Evolutionary conservation across 2,329 filamentous ascomycete genomes (phyloP), one percentile per base, ranked within the genome.

Genomic region (Pyrenophora graminea): DNA sequence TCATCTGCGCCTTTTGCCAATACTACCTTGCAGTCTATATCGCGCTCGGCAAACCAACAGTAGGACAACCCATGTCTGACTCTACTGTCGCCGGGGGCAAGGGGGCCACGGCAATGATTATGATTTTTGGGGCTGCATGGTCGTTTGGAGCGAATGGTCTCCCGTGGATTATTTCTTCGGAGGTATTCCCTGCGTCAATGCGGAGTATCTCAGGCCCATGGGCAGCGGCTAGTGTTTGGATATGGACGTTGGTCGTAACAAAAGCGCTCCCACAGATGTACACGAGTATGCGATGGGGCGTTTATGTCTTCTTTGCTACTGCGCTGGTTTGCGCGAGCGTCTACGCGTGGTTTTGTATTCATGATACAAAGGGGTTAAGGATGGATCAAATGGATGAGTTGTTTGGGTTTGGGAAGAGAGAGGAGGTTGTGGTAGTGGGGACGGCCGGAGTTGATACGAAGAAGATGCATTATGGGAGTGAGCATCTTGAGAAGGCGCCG

Each of bases 111-210:
- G 71, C 72, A 2, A 69, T 72, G 47, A 74, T 76, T 30, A 74
- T 74, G 72, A 69, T 76, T 7, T 76, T 75, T 34, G 72, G 69
- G 9, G 70, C 48, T 10, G 61, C 61, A 1, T 76, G 72, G 73
- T 71, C 66, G 7, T 72, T 75, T 34, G 72, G 74, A 33, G 66
- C 70, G 1, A 76, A 76, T 39, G 74, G 74, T 2, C 55, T 76
- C 0, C 74, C 74, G 0, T 77, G 74, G 73, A 76, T 77, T 53
- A 72, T 77, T n/a, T 74, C 71, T 1, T 67, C 74, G 2, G 75
- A 77, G 55, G 77, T 77, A 19, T 77, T 77, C 56, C 74, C 75
- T 0, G 64, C 66, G 3, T 69, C 68, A 1, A 58, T 77, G 15
- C 64, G 74, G 5, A 71, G 67, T 15, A 66, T 77, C 38, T 73